phyloP scores from a whole-genome alignment of 2,329 filamentous ascomycete genomes.

The Juglanconis juglandina region DNA sequence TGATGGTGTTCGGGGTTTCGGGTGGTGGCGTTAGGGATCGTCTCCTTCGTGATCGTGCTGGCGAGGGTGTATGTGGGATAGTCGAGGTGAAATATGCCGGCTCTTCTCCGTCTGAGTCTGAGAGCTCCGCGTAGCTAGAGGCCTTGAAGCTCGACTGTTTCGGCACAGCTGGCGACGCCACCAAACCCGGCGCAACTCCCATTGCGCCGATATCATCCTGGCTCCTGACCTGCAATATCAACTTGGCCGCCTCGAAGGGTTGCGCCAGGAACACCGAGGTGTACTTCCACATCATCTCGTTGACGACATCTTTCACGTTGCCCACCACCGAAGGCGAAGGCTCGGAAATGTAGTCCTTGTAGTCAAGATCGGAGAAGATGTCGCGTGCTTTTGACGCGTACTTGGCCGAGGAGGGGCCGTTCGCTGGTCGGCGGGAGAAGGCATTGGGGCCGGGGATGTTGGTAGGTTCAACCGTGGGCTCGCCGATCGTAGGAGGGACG shows the following conservation, averaged over 20 bases:
- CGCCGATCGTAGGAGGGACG: slow-evolving; percentile 56
- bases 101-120: slow-evolving; percentile 73
- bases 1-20: slow-evolving; percentile 32
- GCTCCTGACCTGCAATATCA: slow-evolving; percentile 73
- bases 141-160: slow-evolving; percentile 21
- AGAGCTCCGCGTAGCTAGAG: slow-evolving; percentile 29
- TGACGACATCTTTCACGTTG: slow-evolving; percentile 71
- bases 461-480: slow-evolving; percentile 36
- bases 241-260: slow-evolving; percentile 96
- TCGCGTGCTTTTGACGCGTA: slow-evolving; percentile 71
- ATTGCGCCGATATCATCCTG: slow-evolving; percentile 48
- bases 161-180: background rate
- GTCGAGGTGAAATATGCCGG: slow-evolving; percentile 79
- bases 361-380: slow-evolving; percentile 86
- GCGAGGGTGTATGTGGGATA: slow-evolving; percentile 52
- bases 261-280: slow-evolving; percentile 84
- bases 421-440: slow-evolving; percentile 31
- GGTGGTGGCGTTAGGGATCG: slow-evolving; percentile 30
- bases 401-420: slow-evolving; percentile 39
- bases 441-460: slow-evolving; percentile 41
- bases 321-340: slow-evolving; percentile 71
- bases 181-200: slow-evolving; percentile 22
- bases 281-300: slow-evolving; percentile 90
- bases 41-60: slow-evolving; percentile 33
- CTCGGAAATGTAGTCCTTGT: slow-evolving; percentile 80